Conservation (phyloP, 805 yeast species). For the Priceomyces castillae region DNA sequence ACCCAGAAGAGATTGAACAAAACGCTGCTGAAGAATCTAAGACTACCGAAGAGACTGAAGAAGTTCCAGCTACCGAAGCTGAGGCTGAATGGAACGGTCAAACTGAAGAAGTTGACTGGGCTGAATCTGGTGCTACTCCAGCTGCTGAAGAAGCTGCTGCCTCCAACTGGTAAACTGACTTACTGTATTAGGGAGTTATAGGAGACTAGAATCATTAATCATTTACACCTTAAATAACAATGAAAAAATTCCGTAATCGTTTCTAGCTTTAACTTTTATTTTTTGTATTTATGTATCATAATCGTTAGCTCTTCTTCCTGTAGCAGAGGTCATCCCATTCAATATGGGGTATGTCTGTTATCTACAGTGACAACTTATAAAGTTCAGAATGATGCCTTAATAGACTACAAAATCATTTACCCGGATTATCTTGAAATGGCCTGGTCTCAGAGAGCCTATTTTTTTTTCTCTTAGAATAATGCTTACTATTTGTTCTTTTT, state of each 20-base stretch:
- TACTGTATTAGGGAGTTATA: slow-evolving; percentile 6
- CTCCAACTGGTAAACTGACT: slow-evolving; percentile 39
- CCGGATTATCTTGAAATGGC: neutral
- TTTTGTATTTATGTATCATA: slow-evolving; percentile 6
- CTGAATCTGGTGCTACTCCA: slow-evolving; percentile 51
- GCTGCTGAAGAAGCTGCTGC: slow-evolving; percentile 78
- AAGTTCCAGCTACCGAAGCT: slow-evolving; percentile 63
- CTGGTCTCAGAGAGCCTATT: neutral
- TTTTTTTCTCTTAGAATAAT: neutral
- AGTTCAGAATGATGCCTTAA: no score
- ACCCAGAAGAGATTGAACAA: slow-evolving; percentile 98
- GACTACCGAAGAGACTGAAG: slow-evolving; percentile 53
- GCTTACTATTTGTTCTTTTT: slow-evolving; percentile 11
- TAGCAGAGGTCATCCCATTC: neutral
- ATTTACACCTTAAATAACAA: slow-evolving; percentile 7
- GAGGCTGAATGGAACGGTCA: slow-evolving; percentile 55
- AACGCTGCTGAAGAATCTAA: slow-evolving; percentile 57
- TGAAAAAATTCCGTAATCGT: slow-evolving; percentile 6
- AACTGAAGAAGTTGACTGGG: slow-evolving; percentile 67
- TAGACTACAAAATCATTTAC: no score
- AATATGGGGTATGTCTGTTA: no score
- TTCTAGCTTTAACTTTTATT: slow-evolving; percentile 4
- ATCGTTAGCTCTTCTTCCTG: neutral
- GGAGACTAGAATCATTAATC: slow-evolving; percentile 7
- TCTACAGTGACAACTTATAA: no score